Evolutionary conservation across 192 early-diverging fungal species (phyloP).

Genomic region (Phlyctochytrium bullatum): DNA sequence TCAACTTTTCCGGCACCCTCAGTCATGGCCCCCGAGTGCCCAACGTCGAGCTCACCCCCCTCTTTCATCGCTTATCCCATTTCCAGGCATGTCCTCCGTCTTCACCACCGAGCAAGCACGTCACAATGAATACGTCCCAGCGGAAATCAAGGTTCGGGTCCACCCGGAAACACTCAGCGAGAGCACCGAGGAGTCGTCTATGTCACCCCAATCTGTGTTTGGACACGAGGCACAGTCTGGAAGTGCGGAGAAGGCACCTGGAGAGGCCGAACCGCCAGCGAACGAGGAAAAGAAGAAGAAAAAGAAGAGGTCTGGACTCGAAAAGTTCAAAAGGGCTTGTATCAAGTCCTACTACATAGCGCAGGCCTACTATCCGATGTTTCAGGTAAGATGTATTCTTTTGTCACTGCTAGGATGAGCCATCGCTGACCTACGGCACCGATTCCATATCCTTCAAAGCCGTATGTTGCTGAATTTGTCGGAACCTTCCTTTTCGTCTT

Average conservation of each 20-base stretch:
- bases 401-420: too few relatives aligned
- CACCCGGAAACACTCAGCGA: not conserved
- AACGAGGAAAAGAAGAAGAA: not conserved
- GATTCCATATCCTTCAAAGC: not conserved
- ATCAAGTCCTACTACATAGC: not conserved
- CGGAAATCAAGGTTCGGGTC: not conserved
- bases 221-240: too few relatives aligned
- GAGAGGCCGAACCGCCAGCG: not conserved
- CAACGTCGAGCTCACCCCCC: too few relatives aligned
- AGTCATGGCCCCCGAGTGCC: not conserved
- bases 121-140: not conserved
- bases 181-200: too few relatives aligned
- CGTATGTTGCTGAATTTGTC: slow-evolving; percentile 31
- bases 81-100: not conserved
- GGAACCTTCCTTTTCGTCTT: slow-evolving; percentile 37
- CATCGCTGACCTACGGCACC: too few relatives aligned
- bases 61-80: too few relatives aligned
- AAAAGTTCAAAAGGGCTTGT: not conserved
- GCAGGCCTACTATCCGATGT: not conserved
- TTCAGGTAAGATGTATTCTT: too few relatives aligned
- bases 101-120: not conserved
- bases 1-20: not conserved
- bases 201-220: too few relatives aligned
- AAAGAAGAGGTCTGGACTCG: too few relatives aligned
- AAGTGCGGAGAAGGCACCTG: not conserved